Base-by-base conservation (phyloP, 345 rosid genomes). In the Moricandia moricandioides region DNA sequence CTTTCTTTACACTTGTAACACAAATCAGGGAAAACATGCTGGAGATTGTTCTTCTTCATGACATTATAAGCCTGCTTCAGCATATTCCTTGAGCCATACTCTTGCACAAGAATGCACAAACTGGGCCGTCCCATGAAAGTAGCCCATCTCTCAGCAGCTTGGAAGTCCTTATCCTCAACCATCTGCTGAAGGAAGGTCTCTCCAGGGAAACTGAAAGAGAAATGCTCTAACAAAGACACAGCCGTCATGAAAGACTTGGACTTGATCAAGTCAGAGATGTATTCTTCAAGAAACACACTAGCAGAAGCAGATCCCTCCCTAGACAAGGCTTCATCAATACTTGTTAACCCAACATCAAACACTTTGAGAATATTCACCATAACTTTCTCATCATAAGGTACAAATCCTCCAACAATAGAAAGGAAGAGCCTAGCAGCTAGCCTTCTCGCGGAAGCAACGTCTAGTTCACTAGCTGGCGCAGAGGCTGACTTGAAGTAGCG, bases 71-170 rank as follows among this genome's bases (percentile, higher is more conserved):
- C 97, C 77, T 76, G 83, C 81, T 89, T 89, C 26, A 92, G 85
- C 88, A 88, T 88, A 78, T 89, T 85, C 79, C 87, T 87, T n/a
- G 85, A 81, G 30, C 73, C 85, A 79, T 88, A 95, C 76, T 87
- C 90, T 76, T 71, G 86, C 24, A 90, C 91, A 55, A 95, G 96
- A 56, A 82, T 0, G 62, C 88, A 82, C 78, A 90, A 74, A 89
- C 90, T 83, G 43, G 91, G 80, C 76, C 83, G 87, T 62, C 99
- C 99, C 90, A 92, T 89, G 85, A 88, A 89, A 16, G 86, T 85
- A 43, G 99, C 97, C 97, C 97, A 95, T 77, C 81, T 92, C 84
- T 92, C 99, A 21, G 99, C 97, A 59, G 99, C 93, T 83, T 68
- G 80, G 72, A 78, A 84, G 69, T 92, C 89, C 69, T 83, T 86